phyloP scores from a whole-genome alignment of 2,329 filamentous ascomycete genomes.

The Aspergillus flavus region DNA sequence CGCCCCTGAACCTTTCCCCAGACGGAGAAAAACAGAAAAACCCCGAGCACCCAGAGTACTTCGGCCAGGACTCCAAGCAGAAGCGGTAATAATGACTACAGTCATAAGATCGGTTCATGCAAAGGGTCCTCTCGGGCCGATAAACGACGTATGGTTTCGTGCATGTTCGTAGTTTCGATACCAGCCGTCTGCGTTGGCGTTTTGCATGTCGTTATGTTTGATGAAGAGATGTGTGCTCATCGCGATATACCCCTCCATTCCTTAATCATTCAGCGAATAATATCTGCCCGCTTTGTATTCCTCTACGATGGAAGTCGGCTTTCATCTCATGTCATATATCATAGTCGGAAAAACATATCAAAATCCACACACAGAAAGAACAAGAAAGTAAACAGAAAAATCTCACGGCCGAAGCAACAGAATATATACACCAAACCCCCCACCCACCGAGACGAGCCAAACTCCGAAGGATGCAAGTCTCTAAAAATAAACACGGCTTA shows the following conservation, averaged over 20 bases:
- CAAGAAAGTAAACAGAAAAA: no score
- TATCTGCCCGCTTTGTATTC: neutral
- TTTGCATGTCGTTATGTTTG: slow-evolving; percentile 2
- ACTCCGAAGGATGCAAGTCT: neutral
- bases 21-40: slow-evolving; percentile 13
- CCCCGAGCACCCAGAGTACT: slow-evolving; percentile 6
- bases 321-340: neutral
- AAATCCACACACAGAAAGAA: no score
- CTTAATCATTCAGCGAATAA: neutral
- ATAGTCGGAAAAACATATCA: neutral
- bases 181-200: neutral
- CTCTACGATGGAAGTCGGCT: neutral
- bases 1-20: slow-evolving; percentile 5
- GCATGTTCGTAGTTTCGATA: neutral
- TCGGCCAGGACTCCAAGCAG: neutral
- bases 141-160: neutral
- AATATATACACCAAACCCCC: neutral
- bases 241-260: neutral
- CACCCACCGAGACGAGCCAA: neutral
- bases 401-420: neutral
- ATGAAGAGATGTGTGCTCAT: neutral
- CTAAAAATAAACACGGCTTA: slow-evolving; percentile 14
- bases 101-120: neutral
- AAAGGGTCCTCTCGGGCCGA: neutral
- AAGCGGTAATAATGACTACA: neutral